Evolutionary conservation across 345 rosid genomes (phyloP).

Genomic region (Citrus medica): DNA sequence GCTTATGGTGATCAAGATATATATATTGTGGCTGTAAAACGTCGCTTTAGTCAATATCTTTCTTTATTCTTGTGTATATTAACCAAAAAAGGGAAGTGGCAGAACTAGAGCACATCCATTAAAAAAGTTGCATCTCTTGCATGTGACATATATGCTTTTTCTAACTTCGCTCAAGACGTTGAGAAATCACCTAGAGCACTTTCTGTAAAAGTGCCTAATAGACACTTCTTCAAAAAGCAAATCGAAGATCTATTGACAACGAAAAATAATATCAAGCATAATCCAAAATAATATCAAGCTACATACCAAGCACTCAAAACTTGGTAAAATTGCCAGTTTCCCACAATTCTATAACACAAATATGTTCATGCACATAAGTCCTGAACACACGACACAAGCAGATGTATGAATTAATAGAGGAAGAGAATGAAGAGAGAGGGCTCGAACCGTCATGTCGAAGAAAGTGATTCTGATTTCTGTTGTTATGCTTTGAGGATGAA

Average conservation of each 20-base stretch:
- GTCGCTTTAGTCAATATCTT: not conserved
- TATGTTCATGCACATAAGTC: not conserved
- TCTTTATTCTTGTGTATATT: not conserved
- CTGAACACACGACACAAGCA: not conserved
- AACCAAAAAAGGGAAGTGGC: not conserved
- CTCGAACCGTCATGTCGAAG: constrained; percentile 16
- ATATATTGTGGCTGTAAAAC: too few relatives aligned
- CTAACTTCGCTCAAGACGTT: too few relatives aligned
- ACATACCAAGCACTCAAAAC: not conserved
- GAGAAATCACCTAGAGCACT: not conserved
- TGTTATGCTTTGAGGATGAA: not conserved
- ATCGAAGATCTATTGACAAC: too few relatives aligned
- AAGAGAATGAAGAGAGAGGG: not conserved
- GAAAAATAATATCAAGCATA: not conserved
- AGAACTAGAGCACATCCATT: not conserved
- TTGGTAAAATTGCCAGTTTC: not conserved
- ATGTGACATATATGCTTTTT: too few relatives aligned
- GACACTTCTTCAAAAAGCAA: not conserved
- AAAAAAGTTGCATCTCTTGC: not conserved
- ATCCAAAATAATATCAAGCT: not conserved
- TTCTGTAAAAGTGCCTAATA: not conserved
- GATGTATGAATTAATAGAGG: not conserved
- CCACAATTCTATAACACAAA: not conserved
- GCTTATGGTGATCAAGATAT: not conserved
- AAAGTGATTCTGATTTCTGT: not conserved